phyloP scores from a whole-genome alignment of 495 filamentous ascomycete species.

The Massariosphaeria phaeospora region DNA sequence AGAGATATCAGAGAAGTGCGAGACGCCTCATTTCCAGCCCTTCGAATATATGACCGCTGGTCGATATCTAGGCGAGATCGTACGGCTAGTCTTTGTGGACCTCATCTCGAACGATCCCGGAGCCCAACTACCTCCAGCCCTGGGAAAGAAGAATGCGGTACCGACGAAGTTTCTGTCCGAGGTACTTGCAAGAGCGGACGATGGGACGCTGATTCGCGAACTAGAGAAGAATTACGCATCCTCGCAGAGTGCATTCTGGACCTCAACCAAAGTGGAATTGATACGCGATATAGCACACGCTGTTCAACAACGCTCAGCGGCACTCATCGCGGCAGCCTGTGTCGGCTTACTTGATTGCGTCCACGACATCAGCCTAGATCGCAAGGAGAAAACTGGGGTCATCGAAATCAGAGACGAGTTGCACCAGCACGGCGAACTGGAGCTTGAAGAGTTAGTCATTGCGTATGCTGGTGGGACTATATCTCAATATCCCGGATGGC shows the following conservation, averaged over 20 bases:
- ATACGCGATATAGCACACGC: slow-evolving; percentile 59
- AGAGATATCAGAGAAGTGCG: slow-evolving; percentile 58
- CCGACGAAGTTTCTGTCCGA: slow-evolving; percentile 69
- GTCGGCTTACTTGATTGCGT: slow-evolving; percentile 63
- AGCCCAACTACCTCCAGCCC: slow-evolving; percentile 50
- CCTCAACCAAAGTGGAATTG: slow-evolving; percentile 48
- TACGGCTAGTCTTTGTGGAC: slow-evolving; percentile 64
- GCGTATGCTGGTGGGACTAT: slow-evolving; percentile 78
- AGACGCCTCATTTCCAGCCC: slow-evolving; percentile 75
- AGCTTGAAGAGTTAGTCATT: slow-evolving; percentile 58
- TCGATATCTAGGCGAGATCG: slow-evolving; percentile 79
- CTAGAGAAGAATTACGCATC: slow-evolving; percentile 23
- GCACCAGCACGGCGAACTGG: not conserved
- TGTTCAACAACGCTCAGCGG: slow-evolving; percentile 64
- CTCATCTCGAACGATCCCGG: slow-evolving; percentile 48
- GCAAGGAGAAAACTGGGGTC: not conserved
- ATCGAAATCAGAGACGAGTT: slow-evolving; percentile 7
- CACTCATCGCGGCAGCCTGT: slow-evolving; percentile 65
- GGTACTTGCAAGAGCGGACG: slow-evolving; percentile 51
- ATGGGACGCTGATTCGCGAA: slow-evolving; percentile 41
- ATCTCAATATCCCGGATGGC: slow-evolving; percentile 67
- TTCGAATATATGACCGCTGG: slow-evolving; percentile 86
- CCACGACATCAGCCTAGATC: slow-evolving; percentile 51
- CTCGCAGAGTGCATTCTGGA: slow-evolving; percentile 53
- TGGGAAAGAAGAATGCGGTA: slow-evolving; percentile 59